phyloP scores from a whole-genome alignment of 192 early-diverging fungal genomes.

The Backusella australiensis region DNA sequence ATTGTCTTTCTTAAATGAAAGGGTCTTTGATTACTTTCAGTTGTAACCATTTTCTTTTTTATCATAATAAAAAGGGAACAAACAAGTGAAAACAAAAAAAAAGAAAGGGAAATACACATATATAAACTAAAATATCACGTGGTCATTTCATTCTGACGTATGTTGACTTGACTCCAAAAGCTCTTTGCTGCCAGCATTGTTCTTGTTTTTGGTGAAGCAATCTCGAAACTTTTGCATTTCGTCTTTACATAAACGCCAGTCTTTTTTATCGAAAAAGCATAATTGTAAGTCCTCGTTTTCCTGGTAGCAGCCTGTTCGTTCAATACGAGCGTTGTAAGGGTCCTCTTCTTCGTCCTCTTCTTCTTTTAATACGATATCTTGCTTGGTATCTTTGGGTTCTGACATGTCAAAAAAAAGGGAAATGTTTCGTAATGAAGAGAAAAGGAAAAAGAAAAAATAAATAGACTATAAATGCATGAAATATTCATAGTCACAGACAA shows the following conservation, averaged over 20 bases:
- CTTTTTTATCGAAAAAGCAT: slow-evolving; percentile 82
- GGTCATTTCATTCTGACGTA: not conserved
- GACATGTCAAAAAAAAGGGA: not conserved
- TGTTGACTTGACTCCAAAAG: not conserved
- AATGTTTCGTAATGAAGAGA: too few species aligned
- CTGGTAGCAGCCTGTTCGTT: slow-evolving; percentile 71
- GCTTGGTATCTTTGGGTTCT: not conserved
- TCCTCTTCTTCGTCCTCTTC: slow-evolving; percentile 68
- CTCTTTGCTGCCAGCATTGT: slow-evolving; percentile 27
- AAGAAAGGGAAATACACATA: not conserved
- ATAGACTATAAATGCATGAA: too few species aligned
- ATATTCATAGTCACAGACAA: too few species aligned
- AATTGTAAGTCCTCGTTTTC: slow-evolving; percentile 82
- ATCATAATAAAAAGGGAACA: too few species aligned
- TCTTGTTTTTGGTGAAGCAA: slow-evolving; percentile 62
- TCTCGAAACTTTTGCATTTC: slow-evolving; percentile 78
- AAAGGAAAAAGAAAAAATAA: too few species aligned
- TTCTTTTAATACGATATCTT: not conserved
- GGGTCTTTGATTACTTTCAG: not conserved
- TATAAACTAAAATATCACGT: not conserved
- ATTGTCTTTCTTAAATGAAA: slow-evolving; percentile 3
- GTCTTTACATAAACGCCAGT: slow-evolving; percentile 81
- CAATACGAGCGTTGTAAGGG: slow-evolving; percentile 76
- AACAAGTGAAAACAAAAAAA: not conserved
- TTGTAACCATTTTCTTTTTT: not conserved